Percentiles rank a stretch among this genome's conserved stretches.
Conservation (phyloP, 1,139 yeast genomes). For the Yamadazyma diospyri region DNA sequence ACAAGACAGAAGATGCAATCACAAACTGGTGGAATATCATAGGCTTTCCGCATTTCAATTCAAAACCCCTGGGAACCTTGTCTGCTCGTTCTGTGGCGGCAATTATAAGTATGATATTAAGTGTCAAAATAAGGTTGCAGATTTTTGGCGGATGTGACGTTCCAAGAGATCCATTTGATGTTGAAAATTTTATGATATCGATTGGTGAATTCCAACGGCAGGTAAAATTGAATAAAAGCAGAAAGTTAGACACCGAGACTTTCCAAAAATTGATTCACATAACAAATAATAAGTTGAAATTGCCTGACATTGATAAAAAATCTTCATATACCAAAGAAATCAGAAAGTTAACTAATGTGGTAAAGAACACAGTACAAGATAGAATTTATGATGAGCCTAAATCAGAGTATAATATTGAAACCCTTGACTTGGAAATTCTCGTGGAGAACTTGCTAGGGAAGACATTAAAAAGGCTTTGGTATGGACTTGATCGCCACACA, state of each 20-base stretch:
- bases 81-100: conserved; percentile 67
- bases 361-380: conserved; percentile 74
- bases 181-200: conserved; percentile 57
- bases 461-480: conserved; percentile 34
- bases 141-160: conserved; percentile 72
- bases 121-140: conserved; percentile 61
- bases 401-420: conserved; percentile 36
- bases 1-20: conserved; percentile 69
- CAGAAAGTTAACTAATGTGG: conserved; percentile 61
- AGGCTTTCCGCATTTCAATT: conserved; percentile 60
- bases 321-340: conserved; percentile 46
- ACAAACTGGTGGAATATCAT: conserved; percentile 78
- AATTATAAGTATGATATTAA: conserved; percentile 60
- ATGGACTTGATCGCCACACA: conserved; percentile 17
- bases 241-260: conserved; percentile 62
- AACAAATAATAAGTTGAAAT: conserved; percentile 46
- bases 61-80: conserved; percentile 51
- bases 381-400: conserved; percentile 28
- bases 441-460: conserved; percentile 35
- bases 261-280: conserved; percentile 55
- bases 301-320: conserved; percentile 17
- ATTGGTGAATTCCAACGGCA: conserved; percentile 62
- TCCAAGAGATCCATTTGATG: conserved; percentile 86
- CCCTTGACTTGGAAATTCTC: conserved; percentile 37
- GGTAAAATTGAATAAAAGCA: conserved; percentile 52